Conservation (phyloP, 2,329 filamentous ascomycete species). For the Trichophyton rubrum region DNA sequence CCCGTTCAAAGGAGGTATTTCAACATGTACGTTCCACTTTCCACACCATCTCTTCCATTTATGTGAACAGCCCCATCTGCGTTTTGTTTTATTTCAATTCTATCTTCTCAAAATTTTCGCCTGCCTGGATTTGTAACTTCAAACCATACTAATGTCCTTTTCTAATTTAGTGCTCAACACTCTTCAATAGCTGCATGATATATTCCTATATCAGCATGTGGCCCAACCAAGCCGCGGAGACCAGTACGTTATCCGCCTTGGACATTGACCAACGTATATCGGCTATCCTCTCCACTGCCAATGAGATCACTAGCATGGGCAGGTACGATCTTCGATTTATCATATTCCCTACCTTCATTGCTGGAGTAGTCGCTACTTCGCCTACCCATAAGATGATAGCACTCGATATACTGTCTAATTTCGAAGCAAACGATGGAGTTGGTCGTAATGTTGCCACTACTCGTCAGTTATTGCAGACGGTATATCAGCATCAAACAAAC, state of each 20-base stretch:
- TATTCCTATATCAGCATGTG: slow-evolving; percentile 45
- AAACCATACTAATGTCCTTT: slow-evolving; percentile 6
- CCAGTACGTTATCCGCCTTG: slow-evolving; percentile 24
- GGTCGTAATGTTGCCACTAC: slow-evolving; percentile 37
- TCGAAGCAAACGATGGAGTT: slow-evolving; percentile 36
- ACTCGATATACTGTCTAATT: slow-evolving; percentile 36
- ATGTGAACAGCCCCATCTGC: background rate
- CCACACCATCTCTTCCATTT: background rate
- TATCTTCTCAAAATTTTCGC: background rate
- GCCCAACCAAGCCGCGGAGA: slow-evolving; percentile 35
- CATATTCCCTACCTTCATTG: slow-evolving; percentile 44
- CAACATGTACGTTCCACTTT: slow-evolving; percentile 31
- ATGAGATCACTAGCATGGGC: slow-evolving; percentile 27
- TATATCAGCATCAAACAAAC: slow-evolving; percentile 39
- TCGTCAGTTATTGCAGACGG: slow-evolving; percentile 34
- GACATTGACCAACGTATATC: slow-evolving; percentile 36
- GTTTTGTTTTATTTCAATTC: background rate
- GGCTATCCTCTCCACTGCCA: slow-evolving; percentile 36
- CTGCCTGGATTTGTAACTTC: background rate
- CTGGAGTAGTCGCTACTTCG: slow-evolving; percentile 35
- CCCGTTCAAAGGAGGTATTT: slow-evolving; percentile 27
- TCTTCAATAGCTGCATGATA: slow-evolving; percentile 40
- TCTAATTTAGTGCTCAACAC: slow-evolving; percentile 26
- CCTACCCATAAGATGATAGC: slow-evolving; percentile 35
- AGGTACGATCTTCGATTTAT: slow-evolving; percentile 35